phyloP scores from a whole-genome alignment of 208 protist species.

The Naegleria gruberi region DNA sequence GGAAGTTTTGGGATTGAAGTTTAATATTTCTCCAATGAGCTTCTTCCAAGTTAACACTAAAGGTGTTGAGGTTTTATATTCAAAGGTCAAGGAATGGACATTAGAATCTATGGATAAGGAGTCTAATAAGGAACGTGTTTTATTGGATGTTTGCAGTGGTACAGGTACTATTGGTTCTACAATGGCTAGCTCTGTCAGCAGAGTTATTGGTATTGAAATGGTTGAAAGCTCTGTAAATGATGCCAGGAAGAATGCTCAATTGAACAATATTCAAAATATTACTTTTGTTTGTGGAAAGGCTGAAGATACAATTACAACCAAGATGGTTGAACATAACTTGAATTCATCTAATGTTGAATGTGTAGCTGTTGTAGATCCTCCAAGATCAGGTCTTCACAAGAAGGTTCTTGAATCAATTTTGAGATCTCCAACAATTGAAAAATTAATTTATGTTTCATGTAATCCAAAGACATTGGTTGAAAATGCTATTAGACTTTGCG shows the following conservation, averaged over 20 bases:
- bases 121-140: slow-evolving; percentile 49
- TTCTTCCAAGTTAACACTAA: slow-evolving; percentile 92
- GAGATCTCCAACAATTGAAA: slow-evolving; percentile 60
- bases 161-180: slow-evolving; percentile 86
- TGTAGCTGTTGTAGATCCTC: slow-evolving; percentile 76
- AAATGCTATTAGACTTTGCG: slow-evolving; percentile 51
- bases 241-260: slow-evolving; percentile 63
- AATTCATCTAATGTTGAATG: slow-evolving; percentile 41
- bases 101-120: neutral
- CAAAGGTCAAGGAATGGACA: slow-evolving; percentile 33
- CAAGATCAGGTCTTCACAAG: slow-evolving; percentile 65
- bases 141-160: slow-evolving; percentile 90
- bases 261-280: slow-evolving; percentile 72
- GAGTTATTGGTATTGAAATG: slow-evolving; percentile 85
- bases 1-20: slow-evolving; percentile 50
- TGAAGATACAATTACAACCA: slow-evolving; percentile 57
- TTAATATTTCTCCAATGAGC: slow-evolving; percentile 73
- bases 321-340: neutral
- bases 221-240: slow-evolving; percentile 70
- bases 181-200: slow-evolving; percentile 59
- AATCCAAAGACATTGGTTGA: slow-evolving; percentile 75
- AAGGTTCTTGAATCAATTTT: slow-evolving; percentile 85
- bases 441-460: slow-evolving; percentile 88
- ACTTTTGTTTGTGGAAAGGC: slow-evolving; percentile 77
- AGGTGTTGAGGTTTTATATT: slow-evolving; percentile 70